Conservation (phyloP, 768 basidiomycete genomes). For the Coprinopsis strossmayeri region DNA sequence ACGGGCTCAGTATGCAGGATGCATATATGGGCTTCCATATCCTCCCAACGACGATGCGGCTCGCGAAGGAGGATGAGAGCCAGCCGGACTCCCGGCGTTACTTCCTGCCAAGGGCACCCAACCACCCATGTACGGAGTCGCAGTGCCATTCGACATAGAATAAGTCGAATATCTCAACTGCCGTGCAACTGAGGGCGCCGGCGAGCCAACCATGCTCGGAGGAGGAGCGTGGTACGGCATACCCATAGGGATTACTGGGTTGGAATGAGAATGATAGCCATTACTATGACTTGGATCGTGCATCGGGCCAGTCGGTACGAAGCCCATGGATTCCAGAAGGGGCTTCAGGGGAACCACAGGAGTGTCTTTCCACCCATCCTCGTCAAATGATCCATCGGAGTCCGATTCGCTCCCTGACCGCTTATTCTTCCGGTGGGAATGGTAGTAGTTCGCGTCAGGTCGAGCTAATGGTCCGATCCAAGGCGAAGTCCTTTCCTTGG, state of each 20-base stretch:
- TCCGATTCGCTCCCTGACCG: conserved; percentile 18
- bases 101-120: conserved; percentile 21
- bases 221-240: conserved; percentile 15
- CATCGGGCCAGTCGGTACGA: conserved; percentile 14
- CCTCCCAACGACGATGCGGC: conserved; percentile 7
- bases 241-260: conserved; percentile 19
- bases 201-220: conserved; percentile 12
- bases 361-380: conserved; percentile 23
- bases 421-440: conserved; percentile 13
- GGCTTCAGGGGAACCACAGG: conserved; percentile 29
- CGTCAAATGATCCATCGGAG: conserved; percentile 21
- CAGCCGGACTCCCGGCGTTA: conserved; percentile 14
- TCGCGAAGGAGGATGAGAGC: conserved; percentile 17
- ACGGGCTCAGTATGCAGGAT: conserved; percentile 1
- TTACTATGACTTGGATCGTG: conserved; percentile 6
- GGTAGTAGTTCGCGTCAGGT: conserved; percentile 17
- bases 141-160: neutral
- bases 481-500: conserved; percentile 27
- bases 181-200: conserved; percentile 6
- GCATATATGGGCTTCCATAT: conserved; percentile 4
- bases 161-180: neutral
- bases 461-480: conserved; percentile 37
- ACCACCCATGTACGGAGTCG: conserved; percentile 22
- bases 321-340: conserved; percentile 22
- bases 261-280: too few relatives aligned